phyloP scores from a whole-genome alignment of 1,284 basidiomycete genomes.

The Microbotryomycetes sp. region DNA sequence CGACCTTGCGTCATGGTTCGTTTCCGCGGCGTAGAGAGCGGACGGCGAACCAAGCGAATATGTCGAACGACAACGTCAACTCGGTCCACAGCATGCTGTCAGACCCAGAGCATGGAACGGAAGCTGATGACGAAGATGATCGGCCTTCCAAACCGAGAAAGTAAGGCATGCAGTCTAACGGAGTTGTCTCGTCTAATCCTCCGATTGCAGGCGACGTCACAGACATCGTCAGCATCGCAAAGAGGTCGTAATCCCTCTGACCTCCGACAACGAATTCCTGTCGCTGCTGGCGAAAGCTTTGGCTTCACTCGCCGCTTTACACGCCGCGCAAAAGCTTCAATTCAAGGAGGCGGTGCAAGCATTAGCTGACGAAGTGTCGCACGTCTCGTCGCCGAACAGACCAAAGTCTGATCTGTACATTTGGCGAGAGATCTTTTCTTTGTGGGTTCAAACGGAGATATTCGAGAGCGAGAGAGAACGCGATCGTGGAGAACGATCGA shows the following conservation, averaged over 20 bases:
- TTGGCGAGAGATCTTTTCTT: conserved; percentile 81
- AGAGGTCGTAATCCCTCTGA: conserved; percentile 72
- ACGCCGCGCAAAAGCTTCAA: conserved; percentile 54
- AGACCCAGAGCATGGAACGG: neutral
- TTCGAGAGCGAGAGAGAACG: conserved; percentile 74
- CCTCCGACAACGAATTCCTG: conserved; percentile 75
- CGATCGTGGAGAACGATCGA: conserved; percentile 58
- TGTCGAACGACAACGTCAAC: neutral
- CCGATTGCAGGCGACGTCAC: neutral
- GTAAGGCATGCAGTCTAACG: neutral
- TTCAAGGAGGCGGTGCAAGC: conserved; percentile 57
- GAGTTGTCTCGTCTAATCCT: neutral
- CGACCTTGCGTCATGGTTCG: neutral
- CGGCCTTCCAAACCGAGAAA: neutral
- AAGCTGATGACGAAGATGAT: conserved; percentile 21
- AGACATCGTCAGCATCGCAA: conserved; percentile 22
- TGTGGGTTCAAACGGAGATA: conserved; percentile 80
- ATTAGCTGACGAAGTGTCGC: conserved; percentile 56
- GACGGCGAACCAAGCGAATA: neutral
- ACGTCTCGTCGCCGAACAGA: conserved; percentile 44
- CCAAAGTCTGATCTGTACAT: conserved; percentile 68
- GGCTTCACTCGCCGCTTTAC: conserved; percentile 58
- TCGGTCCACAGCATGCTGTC: neutral
- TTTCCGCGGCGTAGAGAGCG: neutral
- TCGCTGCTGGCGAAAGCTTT: conserved; percentile 66